Evolutionary conservation across 164 flowering plant species (phyloP).

Genomic region (Annona cherimola): DNA sequence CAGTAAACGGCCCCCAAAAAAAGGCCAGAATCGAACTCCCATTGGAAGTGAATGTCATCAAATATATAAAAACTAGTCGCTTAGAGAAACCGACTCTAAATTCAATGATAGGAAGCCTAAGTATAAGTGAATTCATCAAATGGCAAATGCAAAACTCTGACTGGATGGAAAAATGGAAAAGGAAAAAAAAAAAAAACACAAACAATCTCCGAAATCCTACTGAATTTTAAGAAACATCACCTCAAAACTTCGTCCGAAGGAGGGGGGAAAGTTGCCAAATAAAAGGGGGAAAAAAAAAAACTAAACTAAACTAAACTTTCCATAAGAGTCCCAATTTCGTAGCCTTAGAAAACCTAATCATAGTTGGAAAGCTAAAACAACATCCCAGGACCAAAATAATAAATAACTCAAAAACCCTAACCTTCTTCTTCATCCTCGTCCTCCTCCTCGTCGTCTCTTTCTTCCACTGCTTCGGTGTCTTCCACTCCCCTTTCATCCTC

Average conservation of each 20-base stretch:
- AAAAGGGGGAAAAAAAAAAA: not conserved
- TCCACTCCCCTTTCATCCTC: constrained; percentile 41
- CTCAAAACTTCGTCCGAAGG: not conserved
- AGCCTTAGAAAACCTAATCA: not conserved
- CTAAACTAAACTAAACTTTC: too few species aligned
- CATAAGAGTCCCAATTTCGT: not conserved
- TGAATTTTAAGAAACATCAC: too few species aligned
- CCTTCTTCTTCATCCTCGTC: constrained; percentile 44
- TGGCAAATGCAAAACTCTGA: not conserved
- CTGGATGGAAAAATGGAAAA: not conserved
- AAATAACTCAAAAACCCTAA: constrained; percentile 7
- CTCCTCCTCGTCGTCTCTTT: constrained; percentile 43
- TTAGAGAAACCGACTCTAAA: not conserved
- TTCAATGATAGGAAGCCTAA: not conserved
- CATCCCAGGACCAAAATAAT: not conserved
- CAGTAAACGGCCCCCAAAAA: too few species aligned
- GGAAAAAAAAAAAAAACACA: not conserved
- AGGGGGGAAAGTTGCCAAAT: not conserved
- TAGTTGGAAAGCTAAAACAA: not conserved
- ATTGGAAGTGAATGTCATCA: not conserved
- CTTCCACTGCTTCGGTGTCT: constrained; percentile 32
- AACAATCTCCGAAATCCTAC: not conserved
- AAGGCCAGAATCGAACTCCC: too few species aligned
- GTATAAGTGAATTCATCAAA: not conserved
- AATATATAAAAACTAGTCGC: not conserved